Evolutionary conservation across 1,139 yeast species (phyloP).

Genomic region (Pichia sp.): DNA sequence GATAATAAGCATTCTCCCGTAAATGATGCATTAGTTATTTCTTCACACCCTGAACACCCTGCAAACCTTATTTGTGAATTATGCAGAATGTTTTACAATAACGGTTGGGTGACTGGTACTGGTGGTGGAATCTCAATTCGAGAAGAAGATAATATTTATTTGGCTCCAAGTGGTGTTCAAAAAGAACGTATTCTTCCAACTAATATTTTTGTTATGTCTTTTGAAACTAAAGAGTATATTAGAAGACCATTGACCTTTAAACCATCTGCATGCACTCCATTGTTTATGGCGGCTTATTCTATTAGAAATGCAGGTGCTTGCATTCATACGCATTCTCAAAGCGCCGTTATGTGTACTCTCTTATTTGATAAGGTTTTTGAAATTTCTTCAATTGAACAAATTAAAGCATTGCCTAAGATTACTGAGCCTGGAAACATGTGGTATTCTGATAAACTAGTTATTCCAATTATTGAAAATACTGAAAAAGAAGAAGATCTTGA

Average conservation of each 20-base stretch:
- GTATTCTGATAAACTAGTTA: constrained; percentile 66
- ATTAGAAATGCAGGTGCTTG: constrained; percentile 83
- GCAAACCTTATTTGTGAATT: constrained; percentile 81
- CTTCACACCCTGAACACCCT: constrained; percentile 63
- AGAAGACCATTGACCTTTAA: constrained; percentile 61
- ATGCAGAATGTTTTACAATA: constrained; percentile 68
- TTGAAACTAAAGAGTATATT: constrained; percentile 47
- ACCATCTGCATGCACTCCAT: constrained; percentile 91
- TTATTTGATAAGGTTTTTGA: constrained; percentile 65
- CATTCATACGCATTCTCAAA: constrained; percentile 90
- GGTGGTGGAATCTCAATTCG: constrained; percentile 91
- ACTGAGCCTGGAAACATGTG: constrained; percentile 64
- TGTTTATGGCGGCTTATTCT: constrained; percentile 72
- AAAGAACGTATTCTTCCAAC: constrained; percentile 80
- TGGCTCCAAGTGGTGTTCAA: constrained; percentile 95
- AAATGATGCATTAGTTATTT: constrained; percentile 30
- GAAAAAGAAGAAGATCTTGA: constrained; percentile 84
- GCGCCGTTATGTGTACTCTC: constrained; percentile 76
- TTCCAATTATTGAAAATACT: constrained; percentile 87
- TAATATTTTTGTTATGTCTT: constrained; percentile 75
- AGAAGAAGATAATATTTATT: constrained; percentile 53
- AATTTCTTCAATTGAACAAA: constrained; percentile 81
- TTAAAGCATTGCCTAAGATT: constrained; percentile 80
- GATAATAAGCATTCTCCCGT: no score
- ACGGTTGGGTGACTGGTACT: constrained; percentile 93